A percentile compares a stretch with the other conserved stretches of the same genome.
phyloP scores from a whole-genome alignment of 1,139 yeast species.

The Yarrowia galli region DNA sequence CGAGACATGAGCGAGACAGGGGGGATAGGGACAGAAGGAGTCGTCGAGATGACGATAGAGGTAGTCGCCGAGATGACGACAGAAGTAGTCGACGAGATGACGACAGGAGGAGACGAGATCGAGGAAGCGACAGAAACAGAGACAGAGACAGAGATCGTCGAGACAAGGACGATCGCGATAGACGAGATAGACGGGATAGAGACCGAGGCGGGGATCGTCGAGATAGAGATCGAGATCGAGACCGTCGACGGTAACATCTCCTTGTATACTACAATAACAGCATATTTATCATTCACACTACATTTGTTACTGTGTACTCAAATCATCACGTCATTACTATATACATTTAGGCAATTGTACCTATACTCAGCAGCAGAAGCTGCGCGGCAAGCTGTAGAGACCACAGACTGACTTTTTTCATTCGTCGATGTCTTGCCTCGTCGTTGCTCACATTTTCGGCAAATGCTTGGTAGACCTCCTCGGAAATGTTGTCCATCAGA shows the following conservation, averaged over 20 bases:
- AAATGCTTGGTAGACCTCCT: constrained; percentile 89
- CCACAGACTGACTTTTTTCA: constrained; percentile 93
- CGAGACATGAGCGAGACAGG: constrained; percentile 25
- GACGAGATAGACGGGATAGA: constrained; percentile 10
- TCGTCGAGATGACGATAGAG: constrained; percentile 4
- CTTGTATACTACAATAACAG: constrained; percentile 9
- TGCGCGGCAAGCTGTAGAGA: constrained; percentile 85
- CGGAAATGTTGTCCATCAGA: constrained; percentile 89
- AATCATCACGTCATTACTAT: constrained; percentile 38
- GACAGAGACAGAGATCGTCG: constrained; percentile 19
- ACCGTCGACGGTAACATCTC: background rate
- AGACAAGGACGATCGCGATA: constrained; percentile 8
- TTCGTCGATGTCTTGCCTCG: constrained; percentile 70
- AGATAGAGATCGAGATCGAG: constrained; percentile 2
- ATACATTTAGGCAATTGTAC: constrained; percentile 57
- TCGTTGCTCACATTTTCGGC: constrained; percentile 90
- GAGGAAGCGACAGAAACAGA: constrained; percentile 21
- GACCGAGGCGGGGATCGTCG: constrained; percentile 9
- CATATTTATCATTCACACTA: constrained; percentile 7
- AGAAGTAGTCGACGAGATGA: background rate
- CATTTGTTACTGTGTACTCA: background rate
- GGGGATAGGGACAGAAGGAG: constrained; percentile 1
- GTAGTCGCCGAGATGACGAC: background rate
- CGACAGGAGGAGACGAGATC: constrained; percentile 7
- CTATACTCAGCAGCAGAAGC: constrained; percentile 79